Evolutionary conservation across 176 grass and related monocot genomes (phyloP).

Genomic region (Aegilops bicornis): DNA sequence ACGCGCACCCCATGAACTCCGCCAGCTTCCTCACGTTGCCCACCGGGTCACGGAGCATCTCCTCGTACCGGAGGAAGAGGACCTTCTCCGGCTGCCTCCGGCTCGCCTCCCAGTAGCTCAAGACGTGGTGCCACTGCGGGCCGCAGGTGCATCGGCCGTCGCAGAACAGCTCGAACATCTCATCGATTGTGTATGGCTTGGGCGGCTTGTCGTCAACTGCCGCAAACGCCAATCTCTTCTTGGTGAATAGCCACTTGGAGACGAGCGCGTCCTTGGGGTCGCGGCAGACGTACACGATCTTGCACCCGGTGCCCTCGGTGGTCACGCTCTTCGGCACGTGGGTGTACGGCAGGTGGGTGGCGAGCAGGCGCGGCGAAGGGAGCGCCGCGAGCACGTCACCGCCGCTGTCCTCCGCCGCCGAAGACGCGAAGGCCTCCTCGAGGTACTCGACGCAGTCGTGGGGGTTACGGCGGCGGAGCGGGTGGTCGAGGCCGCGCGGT

Average conservation of each 20-base stretch:
- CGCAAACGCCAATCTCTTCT: not conserved
- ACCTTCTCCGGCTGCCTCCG: slow-evolving; percentile 1
- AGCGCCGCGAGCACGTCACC: not conserved
- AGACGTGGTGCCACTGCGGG: slow-evolving; percentile 30
- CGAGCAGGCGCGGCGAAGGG: slow-evolving; percentile 7
- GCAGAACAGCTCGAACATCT: slow-evolving; percentile 22
- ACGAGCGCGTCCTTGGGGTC: slow-evolving; percentile 50
- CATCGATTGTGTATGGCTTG: not conserved
- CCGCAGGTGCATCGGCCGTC: not conserved
- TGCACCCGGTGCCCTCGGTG: not conserved
- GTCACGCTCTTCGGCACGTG: slow-evolving; percentile 23
- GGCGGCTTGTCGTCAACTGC: too few relatives aligned
- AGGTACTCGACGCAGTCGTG: slow-evolving; percentile 41
- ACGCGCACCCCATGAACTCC: slow-evolving; percentile 33
- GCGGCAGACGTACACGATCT: slow-evolving; percentile 35
- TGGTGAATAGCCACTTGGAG: slow-evolving; percentile 14
- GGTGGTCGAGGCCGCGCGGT: not conserved
- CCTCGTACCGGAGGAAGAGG: slow-evolving; percentile 45
- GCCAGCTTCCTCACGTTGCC: slow-evolving; percentile 18
- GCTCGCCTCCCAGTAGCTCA: slow-evolving; percentile 36
- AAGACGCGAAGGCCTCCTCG: not conserved
- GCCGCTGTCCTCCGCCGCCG: too few relatives aligned
- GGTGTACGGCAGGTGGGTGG: slow-evolving; percentile 35
- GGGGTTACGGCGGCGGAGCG: slow-evolving; percentile 11
- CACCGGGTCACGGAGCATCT: slow-evolving; percentile 13